Evolutionary conservation across 108 stramenopile species (phyloP).

Genomic region (Skeletonema menzelii): DNA sequence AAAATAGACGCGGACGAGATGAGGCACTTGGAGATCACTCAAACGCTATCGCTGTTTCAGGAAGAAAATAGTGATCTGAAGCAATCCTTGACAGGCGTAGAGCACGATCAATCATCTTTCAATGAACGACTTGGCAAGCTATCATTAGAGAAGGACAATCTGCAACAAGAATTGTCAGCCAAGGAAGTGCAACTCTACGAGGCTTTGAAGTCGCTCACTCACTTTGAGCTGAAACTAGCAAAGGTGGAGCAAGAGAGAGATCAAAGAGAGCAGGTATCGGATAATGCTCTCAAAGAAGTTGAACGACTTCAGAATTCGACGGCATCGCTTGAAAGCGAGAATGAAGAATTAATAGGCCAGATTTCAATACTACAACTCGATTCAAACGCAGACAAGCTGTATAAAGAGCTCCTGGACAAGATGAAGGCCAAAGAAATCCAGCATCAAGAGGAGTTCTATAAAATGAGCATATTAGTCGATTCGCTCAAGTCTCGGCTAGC

Average conservation of each 20-base stretch:
- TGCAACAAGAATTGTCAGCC: slow-evolving; percentile 13
- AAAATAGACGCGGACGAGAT: slow-evolving; percentile 15
- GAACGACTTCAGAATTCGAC: slow-evolving; percentile 3
- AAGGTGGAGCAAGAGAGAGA: slow-evolving; percentile 27
- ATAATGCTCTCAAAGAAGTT: slow-evolving; percentile 8
- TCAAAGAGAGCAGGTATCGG: not conserved
- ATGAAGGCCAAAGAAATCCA: slow-evolving; percentile 32
- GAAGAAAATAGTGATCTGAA: slow-evolving; percentile 34
- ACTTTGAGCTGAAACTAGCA: slow-evolving; percentile 25
- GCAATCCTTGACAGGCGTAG: slow-evolving; percentile 12
- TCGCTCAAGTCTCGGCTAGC: slow-evolving; percentile 4
- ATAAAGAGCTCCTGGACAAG: slow-evolving; percentile 33
- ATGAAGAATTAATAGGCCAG: slow-evolving; percentile 18
- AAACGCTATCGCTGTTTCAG: slow-evolving; percentile 19
- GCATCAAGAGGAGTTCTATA: slow-evolving; percentile 1
- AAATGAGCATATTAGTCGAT: no score
- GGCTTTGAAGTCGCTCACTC: slow-evolving; percentile 12
- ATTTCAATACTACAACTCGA: slow-evolving; percentile 31
- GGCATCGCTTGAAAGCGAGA: not conserved
- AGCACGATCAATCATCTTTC: not conserved
- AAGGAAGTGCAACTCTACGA: slow-evolving; percentile 14
- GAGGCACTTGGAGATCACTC: slow-evolving; percentile 23
- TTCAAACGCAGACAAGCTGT: slow-evolving; percentile 13
- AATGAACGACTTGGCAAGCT: slow-evolving; percentile 16
- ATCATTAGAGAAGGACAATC: slow-evolving; percentile 6